phyloP scores from a whole-genome alignment of 208 protist genomes.

The Endotrypanum monterogeii region DNA sequence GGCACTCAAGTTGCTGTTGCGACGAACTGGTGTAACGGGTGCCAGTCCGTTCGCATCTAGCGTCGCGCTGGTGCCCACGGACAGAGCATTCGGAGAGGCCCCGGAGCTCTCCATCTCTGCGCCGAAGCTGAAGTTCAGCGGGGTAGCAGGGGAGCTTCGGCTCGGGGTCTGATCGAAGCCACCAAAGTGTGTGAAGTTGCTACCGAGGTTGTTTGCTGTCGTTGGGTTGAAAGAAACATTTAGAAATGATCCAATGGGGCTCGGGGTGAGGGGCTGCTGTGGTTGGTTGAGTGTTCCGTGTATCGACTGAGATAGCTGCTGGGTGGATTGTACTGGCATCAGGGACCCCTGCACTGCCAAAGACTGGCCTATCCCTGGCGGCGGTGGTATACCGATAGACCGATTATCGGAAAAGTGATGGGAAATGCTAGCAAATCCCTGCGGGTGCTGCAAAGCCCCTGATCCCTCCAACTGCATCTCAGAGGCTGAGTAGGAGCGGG shows the following conservation, averaged over 20 bases:
- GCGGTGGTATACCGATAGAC: constrained; percentile 1
- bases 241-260: constrained; percentile 34
- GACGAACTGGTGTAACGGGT: constrained; percentile 31
- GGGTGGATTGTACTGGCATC: background rate
- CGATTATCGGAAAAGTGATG: constrained; percentile 26
- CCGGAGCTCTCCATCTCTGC: constrained; percentile 28
- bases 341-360: constrained; percentile 10
- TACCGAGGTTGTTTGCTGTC: constrained; percentile 21
- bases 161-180: constrained; percentile 25
- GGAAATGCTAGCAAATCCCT: constrained; percentile 28
- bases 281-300: background rate
- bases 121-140: constrained; percentile 53
- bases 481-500: constrained; percentile 15
- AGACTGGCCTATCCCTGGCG: constrained; percentile 9
- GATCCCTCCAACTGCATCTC: constrained; percentile 27
- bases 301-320: background rate
- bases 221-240: constrained; percentile 42
- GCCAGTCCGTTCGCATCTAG: constrained; percentile 19
- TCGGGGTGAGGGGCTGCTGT: constrained; percentile 29
- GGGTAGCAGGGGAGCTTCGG: constrained; percentile 35
- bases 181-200: constrained; percentile 25
- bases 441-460: constrained; percentile 12
- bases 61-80: constrained; percentile 10
- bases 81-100: constrained; percentile 2
- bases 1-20: constrained; percentile 44